Conservation (phyloP, 106 monocot species). For the Ottelia alismoides region DNA sequence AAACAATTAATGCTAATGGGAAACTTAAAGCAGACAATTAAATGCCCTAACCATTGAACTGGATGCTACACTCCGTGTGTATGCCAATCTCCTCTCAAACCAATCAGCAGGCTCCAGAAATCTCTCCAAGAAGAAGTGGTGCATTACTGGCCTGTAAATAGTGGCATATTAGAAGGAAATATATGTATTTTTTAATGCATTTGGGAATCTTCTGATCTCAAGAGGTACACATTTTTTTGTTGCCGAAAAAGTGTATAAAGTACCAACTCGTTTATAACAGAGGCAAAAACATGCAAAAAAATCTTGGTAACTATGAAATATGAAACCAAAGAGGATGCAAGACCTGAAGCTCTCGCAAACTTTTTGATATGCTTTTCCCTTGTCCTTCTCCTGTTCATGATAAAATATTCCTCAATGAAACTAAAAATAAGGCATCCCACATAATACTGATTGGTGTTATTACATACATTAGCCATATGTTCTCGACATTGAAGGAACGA, state of each 20-base stretch:
- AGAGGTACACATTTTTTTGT: too few relatives aligned
- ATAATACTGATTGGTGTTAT: neutral
- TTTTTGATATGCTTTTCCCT: constrained; percentile 73
- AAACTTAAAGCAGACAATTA: too few relatives aligned
- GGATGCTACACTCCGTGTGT: constrained; percentile 90
- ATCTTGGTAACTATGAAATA: neutral
- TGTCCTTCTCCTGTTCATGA: constrained; percentile 69
- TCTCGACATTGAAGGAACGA: constrained; percentile 90
- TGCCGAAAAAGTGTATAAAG: too few relatives aligned
- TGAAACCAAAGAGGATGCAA: neutral
- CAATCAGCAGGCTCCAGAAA: constrained; percentile 87
- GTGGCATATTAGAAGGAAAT: too few relatives aligned
- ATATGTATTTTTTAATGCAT: too few relatives aligned
- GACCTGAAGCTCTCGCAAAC: constrained; percentile 90
- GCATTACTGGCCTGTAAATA: constrained; percentile 86
- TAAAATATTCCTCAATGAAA: neutral
- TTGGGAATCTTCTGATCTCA: neutral
- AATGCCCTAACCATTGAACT: constrained; percentile 17
- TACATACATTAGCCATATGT: constrained; percentile 66
- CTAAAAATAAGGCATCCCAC: neutral
- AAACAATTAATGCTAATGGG: too few relatives aligned
- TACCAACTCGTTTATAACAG: too few relatives aligned
- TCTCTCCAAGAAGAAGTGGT: constrained; percentile 88
- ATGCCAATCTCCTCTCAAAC: constrained; percentile 77
- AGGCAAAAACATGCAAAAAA: too few relatives aligned